Conservation (phyloP, 495 filamentous ascomycete species). For the Penicillium samsonianum region DNA sequence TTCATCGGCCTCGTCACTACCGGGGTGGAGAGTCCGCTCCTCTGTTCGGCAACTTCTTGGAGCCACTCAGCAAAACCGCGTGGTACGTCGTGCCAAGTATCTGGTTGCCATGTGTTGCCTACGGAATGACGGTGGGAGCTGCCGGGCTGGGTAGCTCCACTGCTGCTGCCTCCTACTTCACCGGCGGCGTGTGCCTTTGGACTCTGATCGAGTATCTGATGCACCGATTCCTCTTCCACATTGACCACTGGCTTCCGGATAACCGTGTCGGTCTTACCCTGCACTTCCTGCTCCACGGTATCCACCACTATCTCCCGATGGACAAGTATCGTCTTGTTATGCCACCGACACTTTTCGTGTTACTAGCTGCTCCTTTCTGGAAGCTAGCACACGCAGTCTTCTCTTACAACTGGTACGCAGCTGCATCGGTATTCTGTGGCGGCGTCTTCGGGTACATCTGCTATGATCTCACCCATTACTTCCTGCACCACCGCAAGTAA, state of each 20-base stretch:
- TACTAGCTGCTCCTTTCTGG: conserved; percentile 88
- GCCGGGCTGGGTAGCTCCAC: conserved; percentile 53
- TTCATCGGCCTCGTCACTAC: conserved; percentile 94
- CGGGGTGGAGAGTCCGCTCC: conserved; percentile 89
- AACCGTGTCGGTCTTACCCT: conserved; percentile 84
- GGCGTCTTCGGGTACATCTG: conserved; percentile 94
- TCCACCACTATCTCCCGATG: conserved; percentile 99
- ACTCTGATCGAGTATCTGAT: conserved; percentile 86
- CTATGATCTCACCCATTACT: conserved; percentile 98
- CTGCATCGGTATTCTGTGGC: conserved; percentile 75
- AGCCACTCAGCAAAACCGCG: conserved; percentile 88
- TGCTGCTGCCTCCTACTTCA: conserved; percentile 56
- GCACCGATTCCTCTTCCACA: conserved; percentile 92
- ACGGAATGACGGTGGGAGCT: conserved; percentile 68
- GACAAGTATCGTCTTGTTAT: conserved; percentile 96
- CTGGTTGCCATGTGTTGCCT: conserved; percentile 83
- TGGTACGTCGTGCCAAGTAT: conserved; percentile 86
- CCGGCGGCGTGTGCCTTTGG: conserved; percentile 74
- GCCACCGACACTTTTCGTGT: conserved; percentile 87
- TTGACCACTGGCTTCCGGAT: conserved; percentile 89
- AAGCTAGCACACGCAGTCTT: conserved; percentile 85
- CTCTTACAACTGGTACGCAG: conserved; percentile 82
- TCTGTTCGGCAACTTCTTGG: conserved; percentile 95
- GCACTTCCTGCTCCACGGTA: conserved; percentile 94
- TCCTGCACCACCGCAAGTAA: conserved; percentile 95